These are phyloP conservation scores for Butyriboletus loyo DNA, from an alignment of 768 basidiomycete species.

Conservation along the genomic window DNA sequence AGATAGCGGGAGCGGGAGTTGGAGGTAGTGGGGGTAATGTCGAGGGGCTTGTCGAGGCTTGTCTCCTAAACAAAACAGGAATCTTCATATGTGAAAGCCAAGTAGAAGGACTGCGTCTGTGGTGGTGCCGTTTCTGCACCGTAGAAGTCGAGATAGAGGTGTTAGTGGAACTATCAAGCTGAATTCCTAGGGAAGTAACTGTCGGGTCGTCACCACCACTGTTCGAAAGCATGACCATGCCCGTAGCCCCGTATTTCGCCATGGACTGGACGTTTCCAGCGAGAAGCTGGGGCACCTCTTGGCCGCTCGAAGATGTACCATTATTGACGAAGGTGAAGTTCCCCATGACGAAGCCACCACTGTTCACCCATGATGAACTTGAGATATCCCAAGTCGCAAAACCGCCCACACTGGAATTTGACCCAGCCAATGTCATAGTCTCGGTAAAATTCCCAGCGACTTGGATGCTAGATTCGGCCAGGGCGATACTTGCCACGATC, in stretches of 20 bases:
- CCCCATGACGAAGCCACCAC: slow-evolving; percentile 71
- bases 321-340: slow-evolving; percentile 69
- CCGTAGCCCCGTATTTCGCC: slow-evolving; percentile 67
- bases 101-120: slow-evolving; percentile 33
- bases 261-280: slow-evolving; percentile 64
- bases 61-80: slow-evolving; percentile 46
- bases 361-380: slow-evolving; percentile 63
- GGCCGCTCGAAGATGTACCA: slow-evolving; percentile 46
- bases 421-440: slow-evolving; percentile 36
- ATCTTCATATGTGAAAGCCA: slow-evolving; percentile 53
- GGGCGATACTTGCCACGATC: slow-evolving; percentile 56
- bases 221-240: slow-evolving; percentile 76
- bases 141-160: slow-evolving; percentile 31
- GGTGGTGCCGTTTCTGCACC: slow-evolving; percentile 37
- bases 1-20: slow-evolving; percentile 72
- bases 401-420: slow-evolving; percentile 47
- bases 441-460: slow-evolving; percentile 76
- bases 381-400: slow-evolving; percentile 73
- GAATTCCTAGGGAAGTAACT: slow-evolving; percentile 60
- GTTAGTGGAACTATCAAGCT: slow-evolving; percentile 44
- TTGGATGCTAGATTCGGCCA: slow-evolving; percentile 50
- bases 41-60: slow-evolving; percentile 43
- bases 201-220: slow-evolving; percentile 52
- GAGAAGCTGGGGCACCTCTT: slow-evolving; percentile 51
- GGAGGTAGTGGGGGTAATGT: slow-evolving; percentile 55